A percentile compares a stretch with the other conserved stretches of the same genome.
Evolutionary conservation across 2,329 filamentous ascomycete species (phyloP).

Genomic region (Verticillium klebahnii): DNA sequence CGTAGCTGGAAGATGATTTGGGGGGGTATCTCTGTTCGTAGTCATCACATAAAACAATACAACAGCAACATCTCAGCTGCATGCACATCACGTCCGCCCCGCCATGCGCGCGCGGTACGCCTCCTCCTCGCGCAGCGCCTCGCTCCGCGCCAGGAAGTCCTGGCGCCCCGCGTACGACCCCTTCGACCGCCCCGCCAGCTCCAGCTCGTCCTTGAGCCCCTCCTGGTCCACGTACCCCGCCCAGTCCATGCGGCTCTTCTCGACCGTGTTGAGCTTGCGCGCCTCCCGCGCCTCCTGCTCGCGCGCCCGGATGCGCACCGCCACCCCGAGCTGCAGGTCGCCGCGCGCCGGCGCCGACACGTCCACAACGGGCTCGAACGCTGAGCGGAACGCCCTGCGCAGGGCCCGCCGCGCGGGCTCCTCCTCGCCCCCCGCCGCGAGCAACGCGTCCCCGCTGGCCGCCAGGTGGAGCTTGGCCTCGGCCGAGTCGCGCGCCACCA

Average conservation of each 20-base stretch:
- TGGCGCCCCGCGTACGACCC: conserved; percentile 57
- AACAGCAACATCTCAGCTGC: background rate
- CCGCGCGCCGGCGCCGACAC: conserved; percentile 34
- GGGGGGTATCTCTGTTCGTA: conserved; percentile 11
- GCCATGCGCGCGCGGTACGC: conserved; percentile 48
- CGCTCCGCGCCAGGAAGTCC: conserved; percentile 62
- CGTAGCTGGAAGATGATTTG: background rate
- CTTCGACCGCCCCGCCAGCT: conserved; percentile 60
- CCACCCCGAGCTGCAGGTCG: conserved; percentile 55
- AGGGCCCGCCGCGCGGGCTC: conserved; percentile 30
- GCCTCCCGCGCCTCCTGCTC: conserved; percentile 38
- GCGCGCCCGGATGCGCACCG: conserved; percentile 41
- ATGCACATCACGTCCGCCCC: conserved; percentile 21
- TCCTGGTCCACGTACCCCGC: conserved; percentile 67
- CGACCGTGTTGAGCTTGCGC: conserved; percentile 65
- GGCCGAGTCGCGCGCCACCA: conserved; percentile 60
- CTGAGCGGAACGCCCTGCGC: conserved; percentile 55
- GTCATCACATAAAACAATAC: background rate
- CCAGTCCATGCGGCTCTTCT: conserved; percentile 72
- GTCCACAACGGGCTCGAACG: conserved; percentile 55
- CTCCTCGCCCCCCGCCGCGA: conserved; percentile 17
- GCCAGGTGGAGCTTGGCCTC: conserved; percentile 62
- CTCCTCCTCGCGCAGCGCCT: conserved; percentile 58
- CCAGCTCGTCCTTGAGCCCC: conserved; percentile 65
- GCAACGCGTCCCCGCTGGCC: conserved; percentile 26